Evolutionary conservation across 495 filamentous ascomycete species (phyloP).

Genomic region (Penicillium canescens): DNA sequence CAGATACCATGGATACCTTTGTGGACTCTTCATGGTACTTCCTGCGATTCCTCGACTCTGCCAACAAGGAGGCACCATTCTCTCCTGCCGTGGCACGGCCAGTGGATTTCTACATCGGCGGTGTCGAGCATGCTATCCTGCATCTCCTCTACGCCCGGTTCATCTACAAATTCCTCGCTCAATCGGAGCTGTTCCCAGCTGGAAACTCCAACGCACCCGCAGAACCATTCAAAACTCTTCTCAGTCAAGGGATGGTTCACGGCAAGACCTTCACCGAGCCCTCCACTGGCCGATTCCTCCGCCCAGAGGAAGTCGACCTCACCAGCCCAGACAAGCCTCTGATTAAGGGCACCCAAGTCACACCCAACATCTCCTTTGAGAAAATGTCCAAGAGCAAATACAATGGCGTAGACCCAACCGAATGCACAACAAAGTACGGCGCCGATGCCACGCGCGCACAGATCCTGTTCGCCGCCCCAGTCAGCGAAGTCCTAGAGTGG

Average conservation of each 20-base stretch:
- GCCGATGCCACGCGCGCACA: conserved; percentile 85
- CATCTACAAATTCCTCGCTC: conserved; percentile 80
- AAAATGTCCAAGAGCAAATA: conserved; percentile 98
- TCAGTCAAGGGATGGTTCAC: conserved; percentile 92
- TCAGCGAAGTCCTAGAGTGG: conserved; percentile 83
- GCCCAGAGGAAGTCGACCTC: conserved; percentile 72
- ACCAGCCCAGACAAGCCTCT: conserved; percentile 55
- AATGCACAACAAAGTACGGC: conserved; percentile 69
- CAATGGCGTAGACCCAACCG: conserved; percentile 83
- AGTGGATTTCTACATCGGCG: conserved; percentile 84
- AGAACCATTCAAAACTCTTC: conserved; percentile 79
- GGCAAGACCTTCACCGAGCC: conserved; percentile 82
- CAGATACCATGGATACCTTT: conserved; percentile 95
- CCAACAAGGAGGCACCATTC: conserved; percentile 63
- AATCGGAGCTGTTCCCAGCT: conserved; percentile 54
- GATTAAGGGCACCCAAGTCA: conserved; percentile 57
- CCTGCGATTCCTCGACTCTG: conserved; percentile 71
- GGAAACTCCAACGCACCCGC: conserved; percentile 25
- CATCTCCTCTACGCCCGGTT: conserved; percentile 92
- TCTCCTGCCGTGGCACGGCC: conserved; percentile 60
- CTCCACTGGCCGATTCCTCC: conserved; percentile 71
- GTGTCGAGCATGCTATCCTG: conserved; percentile 86
- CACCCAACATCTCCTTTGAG: conserved; percentile 67
- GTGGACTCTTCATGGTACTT: conserved; percentile 95
- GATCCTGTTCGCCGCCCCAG: conserved; percentile 82